phyloP scores from a whole-genome alignment of 768 basidiomycete species.

The Boletales sp. region DNA sequence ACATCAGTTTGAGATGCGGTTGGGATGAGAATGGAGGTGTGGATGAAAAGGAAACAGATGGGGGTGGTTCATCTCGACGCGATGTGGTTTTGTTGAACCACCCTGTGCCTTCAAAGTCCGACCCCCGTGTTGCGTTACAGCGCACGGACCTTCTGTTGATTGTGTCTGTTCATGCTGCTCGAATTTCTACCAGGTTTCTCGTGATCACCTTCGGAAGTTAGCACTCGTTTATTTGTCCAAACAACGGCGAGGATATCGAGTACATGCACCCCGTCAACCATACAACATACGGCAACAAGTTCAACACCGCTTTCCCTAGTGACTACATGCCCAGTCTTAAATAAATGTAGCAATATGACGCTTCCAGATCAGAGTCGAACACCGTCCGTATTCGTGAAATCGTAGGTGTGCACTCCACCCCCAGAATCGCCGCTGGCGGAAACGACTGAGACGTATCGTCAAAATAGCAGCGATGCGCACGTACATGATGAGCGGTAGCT shows the following conservation, averaged over 20 bases:
- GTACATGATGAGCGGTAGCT: conserved; percentile 60
- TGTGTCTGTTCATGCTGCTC: conserved; percentile 21
- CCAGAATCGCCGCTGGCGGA: conserved; percentile 45
- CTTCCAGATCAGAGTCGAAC: conserved; percentile 9
- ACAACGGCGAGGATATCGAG: conserved; percentile 12
- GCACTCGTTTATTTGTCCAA: conserved; percentile 31
- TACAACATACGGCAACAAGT: neutral
- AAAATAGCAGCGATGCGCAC: conserved; percentile 23
- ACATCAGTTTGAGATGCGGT: conserved; percentile 26
- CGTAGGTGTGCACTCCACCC: conserved; percentile 47
- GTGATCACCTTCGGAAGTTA: conserved; percentile 9
- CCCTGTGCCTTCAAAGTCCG: conserved; percentile 38
- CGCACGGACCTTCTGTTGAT: conserved; percentile 33
- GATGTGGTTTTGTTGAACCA: conserved; percentile 37
- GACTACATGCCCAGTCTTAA: neutral
- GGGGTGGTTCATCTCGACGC: conserved; percentile 38
- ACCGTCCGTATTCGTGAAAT: conserved; percentile 26
- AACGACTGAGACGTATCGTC: conserved; percentile 19
- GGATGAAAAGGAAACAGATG: conserved; percentile 30
- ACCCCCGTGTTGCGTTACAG: conserved; percentile 29
- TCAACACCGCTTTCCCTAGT: no score
- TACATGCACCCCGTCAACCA: neutral
- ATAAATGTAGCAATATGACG: neutral
- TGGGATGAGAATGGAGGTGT: conserved; percentile 14
- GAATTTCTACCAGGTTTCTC: conserved; percentile 12